Evolutionary conservation across 208 protist genomes (phyloP).

Genomic region (Herpetomonas tarakana): DNA sequence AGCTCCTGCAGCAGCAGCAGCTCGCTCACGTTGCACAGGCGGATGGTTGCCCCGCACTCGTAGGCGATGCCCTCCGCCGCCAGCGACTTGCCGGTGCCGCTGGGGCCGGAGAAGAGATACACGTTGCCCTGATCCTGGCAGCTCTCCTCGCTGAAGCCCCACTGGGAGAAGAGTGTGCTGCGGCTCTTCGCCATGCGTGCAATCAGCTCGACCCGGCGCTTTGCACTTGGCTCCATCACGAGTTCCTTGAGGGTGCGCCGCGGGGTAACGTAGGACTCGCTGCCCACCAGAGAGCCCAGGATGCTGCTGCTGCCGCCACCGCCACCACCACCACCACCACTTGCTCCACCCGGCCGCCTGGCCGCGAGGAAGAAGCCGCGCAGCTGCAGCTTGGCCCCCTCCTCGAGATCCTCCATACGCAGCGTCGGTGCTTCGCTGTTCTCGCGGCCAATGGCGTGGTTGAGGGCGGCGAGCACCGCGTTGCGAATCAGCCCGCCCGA

Average conservation of each 20-base stretch:
- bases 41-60: constrained; percentile 87
- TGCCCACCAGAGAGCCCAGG: constrained; percentile 29
- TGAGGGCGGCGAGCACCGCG: constrained; percentile 82
- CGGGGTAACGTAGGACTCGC: constrained; percentile 69
- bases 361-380: constrained; percentile 86
- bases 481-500: constrained; percentile 92
- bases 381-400: constrained; percentile 79
- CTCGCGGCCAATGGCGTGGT: constrained; percentile 77
- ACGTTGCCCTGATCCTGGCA: constrained; percentile 39
- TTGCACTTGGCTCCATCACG: constrained; percentile 51
- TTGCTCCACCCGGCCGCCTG: constrained; percentile 20
- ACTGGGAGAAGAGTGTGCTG: constrained; percentile 83
- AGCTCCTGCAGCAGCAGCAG: constrained; percentile 51
- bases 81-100: constrained; percentile 87
- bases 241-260: constrained; percentile 68
- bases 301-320: constrained; percentile 11
- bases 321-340: neutral
- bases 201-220: constrained; percentile 44
- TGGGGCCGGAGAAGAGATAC: constrained; percentile 80
- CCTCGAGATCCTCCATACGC: constrained; percentile 68
- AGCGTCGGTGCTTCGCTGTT: constrained; percentile 54
- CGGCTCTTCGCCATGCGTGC: constrained; percentile 74
- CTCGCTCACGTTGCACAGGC: constrained; percentile 79
- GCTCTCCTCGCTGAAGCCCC: constrained; percentile 84
- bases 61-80: constrained; percentile 89